A percentile compares a stretch with the other conserved stretches of the same genome.
Conservation (phyloP, 768 basidiomycete genomes). For the Mycena chlorophos region DNA sequence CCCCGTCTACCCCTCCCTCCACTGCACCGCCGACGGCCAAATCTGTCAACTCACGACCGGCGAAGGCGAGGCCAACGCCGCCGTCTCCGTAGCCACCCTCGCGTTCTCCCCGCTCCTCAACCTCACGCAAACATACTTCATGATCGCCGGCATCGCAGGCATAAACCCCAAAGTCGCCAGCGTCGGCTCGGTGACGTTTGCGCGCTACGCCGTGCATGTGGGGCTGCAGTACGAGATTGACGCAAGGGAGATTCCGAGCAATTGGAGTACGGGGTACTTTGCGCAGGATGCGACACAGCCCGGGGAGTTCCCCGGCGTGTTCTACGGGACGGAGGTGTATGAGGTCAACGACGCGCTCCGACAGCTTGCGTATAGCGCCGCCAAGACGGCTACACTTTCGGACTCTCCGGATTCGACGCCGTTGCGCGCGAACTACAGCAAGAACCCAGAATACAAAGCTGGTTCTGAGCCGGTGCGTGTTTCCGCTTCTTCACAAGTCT, state of each 20-base stretch:
- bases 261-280: conserved; percentile 38
- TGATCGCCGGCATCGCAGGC: conserved; percentile 43
- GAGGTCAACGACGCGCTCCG: conserved; percentile 44
- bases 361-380: conserved; percentile 29
- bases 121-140: conserved; percentile 40
- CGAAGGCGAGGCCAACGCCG: conserved; percentile 45
- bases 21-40: conserved; percentile 33
- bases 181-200: conserved; percentile 37
- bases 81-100: conserved; percentile 35
- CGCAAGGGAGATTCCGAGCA: conserved; percentile 38
- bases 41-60: conserved; percentile 41
- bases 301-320: conserved; percentile 24
- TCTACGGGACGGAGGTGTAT: conserved; percentile 47
- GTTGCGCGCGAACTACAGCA: conserved; percentile 33
- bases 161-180: conserved; percentile 39
- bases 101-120: conserved; percentile 35
- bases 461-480: too few species aligned
- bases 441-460: conserved; percentile 5
- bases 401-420: conserved; percentile 31
- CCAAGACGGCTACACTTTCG: conserved; percentile 32
- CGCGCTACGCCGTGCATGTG: conserved; percentile 40
- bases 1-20: conserved; percentile 37
- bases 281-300: conserved; percentile 31
- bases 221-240: conserved; percentile 43
- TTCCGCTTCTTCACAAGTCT: conserved; percentile 30